phyloP scores from a whole-genome alignment of 192 early-diverging fungal genomes.

The Phlyctochytrium planicorne region DNA sequence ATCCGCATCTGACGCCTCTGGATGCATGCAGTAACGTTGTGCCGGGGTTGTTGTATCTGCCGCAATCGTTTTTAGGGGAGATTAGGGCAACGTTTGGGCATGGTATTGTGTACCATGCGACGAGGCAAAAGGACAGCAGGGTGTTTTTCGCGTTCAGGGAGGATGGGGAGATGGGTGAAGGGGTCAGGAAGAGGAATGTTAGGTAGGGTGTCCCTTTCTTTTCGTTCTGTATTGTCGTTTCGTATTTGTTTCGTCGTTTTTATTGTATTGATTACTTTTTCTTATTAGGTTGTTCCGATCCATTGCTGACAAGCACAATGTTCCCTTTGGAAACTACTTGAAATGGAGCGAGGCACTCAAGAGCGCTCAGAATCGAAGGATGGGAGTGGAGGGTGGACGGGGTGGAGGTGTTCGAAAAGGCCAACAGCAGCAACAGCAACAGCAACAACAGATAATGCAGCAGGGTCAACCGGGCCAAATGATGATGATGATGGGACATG shows the following conservation, averaged over 20 bases:
- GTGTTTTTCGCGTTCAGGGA: conserved; percentile 17
- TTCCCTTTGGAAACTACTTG: not conserved
- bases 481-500: too few species aligned
- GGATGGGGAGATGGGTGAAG: not conserved
- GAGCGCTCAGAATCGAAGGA: not conserved
- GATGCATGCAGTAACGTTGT: conserved; percentile 17
- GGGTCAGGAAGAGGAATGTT: not conserved
- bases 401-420: too few species aligned
- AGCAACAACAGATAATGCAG: too few species aligned
- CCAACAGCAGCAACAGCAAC: too few species aligned
- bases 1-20: too few species aligned
- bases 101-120: conserved; percentile 17
- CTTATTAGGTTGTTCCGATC: not conserved
- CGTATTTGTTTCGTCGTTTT: too few species aligned
- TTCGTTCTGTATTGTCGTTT: too few species aligned
- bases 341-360: not conserved
- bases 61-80: conserved; percentile 17
- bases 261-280: too few species aligned
- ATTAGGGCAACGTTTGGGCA: conserved; percentile 11
- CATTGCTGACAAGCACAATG: not conserved
- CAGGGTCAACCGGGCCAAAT: too few species aligned
- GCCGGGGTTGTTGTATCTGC: conserved; percentile 8
- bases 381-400: too few species aligned
- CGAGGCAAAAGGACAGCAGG: not conserved
- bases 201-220: too few species aligned